Evolutionary conservation across 2,329 filamentous ascomycete species (phyloP).

Genomic region (Penicillium sp.): DNA sequence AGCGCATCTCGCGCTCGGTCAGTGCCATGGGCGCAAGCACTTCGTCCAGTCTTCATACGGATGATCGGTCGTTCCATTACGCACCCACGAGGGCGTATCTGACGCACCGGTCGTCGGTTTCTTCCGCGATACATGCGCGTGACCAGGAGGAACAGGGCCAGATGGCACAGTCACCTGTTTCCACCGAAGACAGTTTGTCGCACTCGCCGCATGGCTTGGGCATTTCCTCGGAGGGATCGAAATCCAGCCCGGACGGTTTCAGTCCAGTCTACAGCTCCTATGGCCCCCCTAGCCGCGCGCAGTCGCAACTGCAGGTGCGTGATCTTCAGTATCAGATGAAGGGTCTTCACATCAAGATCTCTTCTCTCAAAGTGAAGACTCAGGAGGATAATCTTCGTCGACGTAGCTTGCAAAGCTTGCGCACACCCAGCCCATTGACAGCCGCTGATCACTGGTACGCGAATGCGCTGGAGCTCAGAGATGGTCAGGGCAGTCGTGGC

Average conservation of each 20-base stretch:
- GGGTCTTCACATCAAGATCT: slow-evolving; percentile 80
- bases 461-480: slow-evolving; percentile 38
- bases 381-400: slow-evolving; percentile 75
- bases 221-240: slow-evolving; percentile 27
- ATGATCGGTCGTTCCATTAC: slow-evolving; percentile 36
- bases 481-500: slow-evolving; percentile 35
- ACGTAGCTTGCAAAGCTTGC: slow-evolving; percentile 70
- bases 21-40: slow-evolving; percentile 53
- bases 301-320: slow-evolving; percentile 70
- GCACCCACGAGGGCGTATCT: slow-evolving; percentile 32
- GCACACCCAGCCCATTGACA: slow-evolving; percentile 76
- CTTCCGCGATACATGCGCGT: slow-evolving; percentile 26
- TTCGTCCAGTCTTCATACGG: slow-evolving; percentile 30
- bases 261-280: slow-evolving; percentile 37
- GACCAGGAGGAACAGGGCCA: slow-evolving; percentile 9
- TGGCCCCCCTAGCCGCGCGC: slow-evolving; percentile 59
- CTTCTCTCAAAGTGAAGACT: slow-evolving; percentile 72
- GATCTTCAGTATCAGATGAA: slow-evolving; percentile 81
- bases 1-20: slow-evolving; percentile 57
- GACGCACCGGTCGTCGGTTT: slow-evolving; percentile 38
- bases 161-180: slow-evolving; percentile 4
- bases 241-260: slow-evolving; percentile 33
- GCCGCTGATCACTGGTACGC: slow-evolving; percentile 62
- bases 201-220: slow-evolving; percentile 28
- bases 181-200: slow-evolving; percentile 17